Percentiles rank a stretch among this genome's conserved stretches.
Evolutionary conservation across 1,284 basidiomycete species (phyloP).

Genomic region (Entoloma clypeatum): DNA sequence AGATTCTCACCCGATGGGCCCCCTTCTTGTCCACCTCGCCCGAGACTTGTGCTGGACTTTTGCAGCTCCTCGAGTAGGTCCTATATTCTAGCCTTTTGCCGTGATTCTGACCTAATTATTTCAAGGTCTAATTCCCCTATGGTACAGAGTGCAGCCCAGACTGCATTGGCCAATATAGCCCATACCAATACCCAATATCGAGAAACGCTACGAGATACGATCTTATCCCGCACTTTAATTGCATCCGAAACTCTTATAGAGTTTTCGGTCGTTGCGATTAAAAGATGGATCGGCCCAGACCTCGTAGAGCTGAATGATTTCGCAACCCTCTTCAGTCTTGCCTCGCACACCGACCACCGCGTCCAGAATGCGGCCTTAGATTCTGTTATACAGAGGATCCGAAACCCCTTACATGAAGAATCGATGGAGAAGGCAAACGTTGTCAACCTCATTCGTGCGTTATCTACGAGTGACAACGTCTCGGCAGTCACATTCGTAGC

Average conservation of each 20-base stretch:
- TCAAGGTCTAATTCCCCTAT: slow-evolving; percentile 8
- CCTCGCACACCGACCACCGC: slow-evolving; percentile 11
- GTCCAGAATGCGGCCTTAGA: slow-evolving; percentile 14
- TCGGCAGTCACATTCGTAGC: slow-evolving; percentile 15
- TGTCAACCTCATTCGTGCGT: slow-evolving; percentile 9
- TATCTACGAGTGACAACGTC: slow-evolving; percentile 11
- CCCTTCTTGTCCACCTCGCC: slow-evolving; percentile 12
- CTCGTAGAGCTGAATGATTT: slow-evolving; percentile 15
- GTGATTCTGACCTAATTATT: not conserved
- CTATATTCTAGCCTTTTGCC: not conserved
- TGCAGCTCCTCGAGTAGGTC: slow-evolving; percentile 18
- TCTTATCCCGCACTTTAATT: slow-evolving; percentile 9
- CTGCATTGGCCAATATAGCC: slow-evolving; percentile 12
- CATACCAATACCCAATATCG: slow-evolving; percentile 13
- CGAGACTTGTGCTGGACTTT: slow-evolving; percentile 11
- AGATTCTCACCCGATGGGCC: slow-evolving; percentile 11
- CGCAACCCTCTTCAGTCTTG: slow-evolving; percentile 10
- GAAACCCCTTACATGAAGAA: slow-evolving; percentile 11
- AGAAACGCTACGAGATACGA: slow-evolving; percentile 11
- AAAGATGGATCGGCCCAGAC: slow-evolving; percentile 17
- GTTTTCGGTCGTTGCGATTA: slow-evolving; percentile 12
- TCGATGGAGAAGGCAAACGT: slow-evolving; percentile 16
- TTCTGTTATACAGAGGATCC: slow-evolving; percentile 10
- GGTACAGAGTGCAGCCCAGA: slow-evolving; percentile 9
- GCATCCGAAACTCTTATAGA: slow-evolving; percentile 13